Evolutionary conservation across 2,329 filamentous ascomycete genomes (phyloP), one percentile per base, ranked within the genome.

Genomic region (Ophiosphaerella herpotricha): DNA sequence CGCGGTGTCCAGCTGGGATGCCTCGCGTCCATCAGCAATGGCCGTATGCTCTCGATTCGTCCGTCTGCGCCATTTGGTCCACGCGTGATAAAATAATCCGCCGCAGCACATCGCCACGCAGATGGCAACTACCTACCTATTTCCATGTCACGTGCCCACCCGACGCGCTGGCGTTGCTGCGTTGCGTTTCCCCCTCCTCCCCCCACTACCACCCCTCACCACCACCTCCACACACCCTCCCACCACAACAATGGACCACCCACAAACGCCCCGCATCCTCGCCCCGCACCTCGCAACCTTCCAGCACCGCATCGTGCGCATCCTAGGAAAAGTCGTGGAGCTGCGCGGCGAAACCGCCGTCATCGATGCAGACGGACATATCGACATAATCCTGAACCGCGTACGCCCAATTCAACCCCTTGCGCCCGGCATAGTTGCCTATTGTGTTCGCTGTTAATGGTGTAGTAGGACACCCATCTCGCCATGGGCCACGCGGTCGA

Each of bases 321-420:
- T 97, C 47, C 81, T 96, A 5, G 94, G 94, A 65, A 91, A 88
- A 65, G 91, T 97, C 39, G 83, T 84, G 4, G 87, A 94, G 65
- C 80, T 97, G 21, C 86, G 87, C 43, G 92, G 92, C 60, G 89
- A 94, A 44, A 82, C 84, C 43, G 93, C 91, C 0, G 85, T 85
- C 5, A 82, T 97, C 26, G 91, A 96, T 49, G 87, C 90, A 5
- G 87, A 80, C 2, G 93, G 93, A 0, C 82, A 85, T 18, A 83
- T 97, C 23, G 89, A 86, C 0, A 80, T 91, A 2, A 77, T 88
- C 14, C 73, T 97, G 58, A 91, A 90, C 69, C 81, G 87, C 43
- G 89, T 91, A 77, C 53, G 81, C n/a, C 18, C 18, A 38, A 29
- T 16, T 26, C 16, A 8, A 8, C 7, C 18, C 18, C 4, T 21